Base-by-base conservation (phyloP, 2,329 filamentous ascomycete genomes). In the Talaromyces sp. region DNA sequence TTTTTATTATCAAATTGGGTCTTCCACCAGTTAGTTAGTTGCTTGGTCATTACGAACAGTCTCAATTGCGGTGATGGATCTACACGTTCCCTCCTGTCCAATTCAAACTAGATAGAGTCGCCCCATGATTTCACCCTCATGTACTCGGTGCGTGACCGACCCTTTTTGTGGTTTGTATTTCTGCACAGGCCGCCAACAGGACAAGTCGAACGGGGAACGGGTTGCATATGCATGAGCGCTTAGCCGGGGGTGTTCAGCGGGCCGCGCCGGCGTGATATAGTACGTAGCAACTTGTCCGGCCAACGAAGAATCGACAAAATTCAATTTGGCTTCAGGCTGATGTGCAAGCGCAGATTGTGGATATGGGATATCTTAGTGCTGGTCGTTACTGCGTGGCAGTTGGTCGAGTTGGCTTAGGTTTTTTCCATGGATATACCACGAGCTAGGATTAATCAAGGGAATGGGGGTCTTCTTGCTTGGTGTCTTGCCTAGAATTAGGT, bases 181-280 rank as follows among this genome's bases (percentile, higher is more conserved):
- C 50, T 54, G 50, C 48, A 52, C 48, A 52, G 48, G 48, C 28
- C 48, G 48, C 48, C 48, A 33, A 52, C 48, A 52, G 35, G 54
- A 16, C 54, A 57, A 37, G 37, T 42, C 37, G 37, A 57, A 42
- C 37, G 54, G 35, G 35, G 35, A 57, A 42, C 54, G 54, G 54
- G 23, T 28, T 57, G 54, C 54, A 57, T 57, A 57, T 57, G 54
- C 54, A 57, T 40, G 37, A 57, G 54, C 35, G 23, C 54, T 42
- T 57, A 40, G 54, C 54, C 54, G 35, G 54, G 33, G 54, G 33
- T 57, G 35, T 37, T 57, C 54, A 57, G 54, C 54, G 54, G 54
- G 35, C 54, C 54, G 54, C 54, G 14, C 54, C 54, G 54, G 54
- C 54, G 54, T 57, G 54, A 57, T 57, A 56, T 56, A 42, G 31